phyloP scores from a whole-genome alignment of 1,284 basidiomycete genomes.

The Peniophora sp. region DNA sequence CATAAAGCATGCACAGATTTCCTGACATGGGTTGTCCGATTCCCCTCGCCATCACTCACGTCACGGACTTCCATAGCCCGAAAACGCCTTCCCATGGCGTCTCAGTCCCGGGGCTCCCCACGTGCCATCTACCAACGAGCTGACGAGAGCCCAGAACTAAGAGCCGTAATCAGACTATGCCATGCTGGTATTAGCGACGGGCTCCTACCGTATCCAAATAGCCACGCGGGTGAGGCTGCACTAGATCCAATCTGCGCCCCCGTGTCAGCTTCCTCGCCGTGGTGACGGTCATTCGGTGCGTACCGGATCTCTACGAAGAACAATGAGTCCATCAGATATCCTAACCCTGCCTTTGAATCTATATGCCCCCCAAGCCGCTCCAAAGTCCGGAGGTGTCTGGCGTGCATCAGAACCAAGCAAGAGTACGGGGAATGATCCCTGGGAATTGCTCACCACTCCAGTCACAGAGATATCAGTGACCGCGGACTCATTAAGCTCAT shows the following conservation, averaged over 20 bases:
- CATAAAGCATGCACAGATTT: too few species aligned
- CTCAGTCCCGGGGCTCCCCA: too few species aligned
- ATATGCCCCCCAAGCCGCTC: constrained; percentile 39
- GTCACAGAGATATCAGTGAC: too few species aligned
- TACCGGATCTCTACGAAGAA: constrained; percentile 32
- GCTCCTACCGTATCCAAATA: constrained; percentile 8
- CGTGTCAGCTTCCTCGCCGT: neutral
- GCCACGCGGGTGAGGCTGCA: constrained; percentile 2
- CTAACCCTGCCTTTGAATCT: constrained; percentile 41
- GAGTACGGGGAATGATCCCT: constrained; percentile 5
- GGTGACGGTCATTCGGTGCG: too few species aligned
- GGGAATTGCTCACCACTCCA: constrained; percentile 17
- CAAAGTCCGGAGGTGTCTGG: constrained; percentile 14
- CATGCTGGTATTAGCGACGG: neutral
- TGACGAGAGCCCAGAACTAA: constrained; percentile 34
- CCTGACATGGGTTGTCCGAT: too few species aligned
- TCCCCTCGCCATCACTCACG: too few species aligned
- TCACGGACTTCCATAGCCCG: too few species aligned
- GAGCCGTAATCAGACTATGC: neutral
- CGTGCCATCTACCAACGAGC: constrained; percentile 38
- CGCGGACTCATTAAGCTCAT: too few species aligned
- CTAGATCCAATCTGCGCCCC: neutral
- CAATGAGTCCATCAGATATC: constrained; percentile 41
- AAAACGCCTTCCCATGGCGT: too few species aligned
- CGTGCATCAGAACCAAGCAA: constrained; percentile 36